Conservation (phyloP, 139 green algal species). For the Chlamydomonas sp. region DNA sequence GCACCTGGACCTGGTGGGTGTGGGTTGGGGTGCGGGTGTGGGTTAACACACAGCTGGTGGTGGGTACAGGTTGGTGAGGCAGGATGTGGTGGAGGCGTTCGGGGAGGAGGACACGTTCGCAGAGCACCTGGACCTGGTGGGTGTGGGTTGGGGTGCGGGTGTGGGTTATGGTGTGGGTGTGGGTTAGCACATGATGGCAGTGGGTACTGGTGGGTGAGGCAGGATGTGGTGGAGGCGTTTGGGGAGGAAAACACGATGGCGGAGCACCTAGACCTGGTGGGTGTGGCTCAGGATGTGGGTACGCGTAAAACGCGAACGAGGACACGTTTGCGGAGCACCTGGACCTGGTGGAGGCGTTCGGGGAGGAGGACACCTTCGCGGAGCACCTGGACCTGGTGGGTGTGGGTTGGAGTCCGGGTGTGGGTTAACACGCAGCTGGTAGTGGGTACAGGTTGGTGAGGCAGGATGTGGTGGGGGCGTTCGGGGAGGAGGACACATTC, state of each 20-base stretch:
- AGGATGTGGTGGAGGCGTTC: background rate
- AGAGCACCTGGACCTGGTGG: too few relatives aligned
- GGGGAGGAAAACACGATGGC: too few relatives aligned
- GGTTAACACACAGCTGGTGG: background rate
- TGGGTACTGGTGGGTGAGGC: too few relatives aligned
- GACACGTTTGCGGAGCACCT: too few relatives aligned
- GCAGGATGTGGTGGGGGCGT: background rate
- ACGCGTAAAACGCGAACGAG: too few relatives aligned
- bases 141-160: background rate
- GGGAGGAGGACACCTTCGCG: slow-evolving; percentile 75
- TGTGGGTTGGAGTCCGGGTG: background rate
- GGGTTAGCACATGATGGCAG: too few relatives aligned
- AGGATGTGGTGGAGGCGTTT: background rate
- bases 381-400: slow-evolving; percentile 85
- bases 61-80: background rate
- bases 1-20: slow-evolving; percentile 82
- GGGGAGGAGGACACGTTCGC: too few relatives aligned
- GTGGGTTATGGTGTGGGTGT: too few relatives aligned
- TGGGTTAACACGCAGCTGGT: background rate
- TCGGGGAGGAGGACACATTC: too few relatives aligned
- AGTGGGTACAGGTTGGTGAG: background rate
- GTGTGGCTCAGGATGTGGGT: background rate
- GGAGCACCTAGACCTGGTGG: too few relatives aligned
- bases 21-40: background rate
- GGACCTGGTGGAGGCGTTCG: slow-evolving; percentile 86